These are phyloP conservation scores for Trifolium dubium DNA, from an alignment of 306 rosid species.

Conservation along the genomic window DNA sequence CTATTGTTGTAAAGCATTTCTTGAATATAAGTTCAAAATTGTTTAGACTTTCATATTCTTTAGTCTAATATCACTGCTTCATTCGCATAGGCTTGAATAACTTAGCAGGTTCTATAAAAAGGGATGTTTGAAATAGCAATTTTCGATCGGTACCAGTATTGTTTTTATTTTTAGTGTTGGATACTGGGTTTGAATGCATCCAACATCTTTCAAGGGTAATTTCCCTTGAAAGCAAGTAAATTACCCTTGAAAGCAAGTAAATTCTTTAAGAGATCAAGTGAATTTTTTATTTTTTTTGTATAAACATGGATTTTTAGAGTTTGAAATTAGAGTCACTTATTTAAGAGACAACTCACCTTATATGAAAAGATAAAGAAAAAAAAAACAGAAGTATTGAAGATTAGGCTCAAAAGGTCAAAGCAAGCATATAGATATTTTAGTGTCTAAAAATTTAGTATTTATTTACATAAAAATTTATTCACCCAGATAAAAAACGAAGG, in stretches of 20 bases:
- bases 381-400: too few species aligned
- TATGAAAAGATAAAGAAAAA: too few species aligned
- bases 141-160: neutral
- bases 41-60: constrained; percentile 11
- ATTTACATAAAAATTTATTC: constrained; percentile 9
- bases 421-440: too few species aligned
- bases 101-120: neutral
- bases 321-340: too few species aligned
- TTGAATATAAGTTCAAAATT: constrained; percentile 22
- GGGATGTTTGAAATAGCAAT: constrained; percentile 6
- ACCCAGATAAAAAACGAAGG: neutral
- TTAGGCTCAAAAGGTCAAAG: neutral
- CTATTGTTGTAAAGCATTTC: constrained; percentile 15
- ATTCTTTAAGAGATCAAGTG: neutral
- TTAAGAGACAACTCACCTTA: too few species aligned
- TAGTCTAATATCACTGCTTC: constrained; percentile 2
- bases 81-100: neutral
- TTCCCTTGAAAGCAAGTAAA: neutral
- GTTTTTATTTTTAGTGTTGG: neutral
- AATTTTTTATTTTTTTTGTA: neutral
- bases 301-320: too few species aligned
- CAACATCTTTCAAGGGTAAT: constrained; percentile 14
- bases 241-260: neutral
- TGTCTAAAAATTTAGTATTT: neutral
- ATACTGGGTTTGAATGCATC: neutral